Evolutionary conservation across 176 grass and related monocot genomes (phyloP), one percentile per base, ranked within the genome.

Genomic region (Eleusine coracana): DNA sequence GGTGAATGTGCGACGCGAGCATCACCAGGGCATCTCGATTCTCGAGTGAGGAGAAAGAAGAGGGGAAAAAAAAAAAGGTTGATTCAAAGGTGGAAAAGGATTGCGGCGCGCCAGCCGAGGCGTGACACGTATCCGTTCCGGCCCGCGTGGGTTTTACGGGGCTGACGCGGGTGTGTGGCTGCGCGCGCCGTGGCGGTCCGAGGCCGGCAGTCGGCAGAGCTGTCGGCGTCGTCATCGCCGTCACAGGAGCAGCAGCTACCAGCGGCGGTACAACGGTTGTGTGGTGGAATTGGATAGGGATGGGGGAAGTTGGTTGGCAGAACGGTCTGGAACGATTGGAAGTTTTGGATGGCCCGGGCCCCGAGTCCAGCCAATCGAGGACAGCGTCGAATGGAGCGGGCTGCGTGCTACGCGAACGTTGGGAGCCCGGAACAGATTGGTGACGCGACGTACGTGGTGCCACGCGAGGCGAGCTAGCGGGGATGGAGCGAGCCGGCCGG

Each of bases 131-230:
- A 66, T 61, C 48, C 44, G 39, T 15, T 20, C 20, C 7, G 18
- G 18, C 9, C 14, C 37, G 36, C 25, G 12, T 3, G 46, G 56
- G 0, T 0, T 1, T 14, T 17, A 2, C 27, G 25, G 25, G 23
- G 45, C 2, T 55, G 16, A 21, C 17, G 54, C 5, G 6, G 56
- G 20, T 10, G 82, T 76, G 82, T 84, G 73, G 82, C 63, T 39
- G 63, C 10, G 42, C 48, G 82, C 48, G 49, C 3, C 82, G 73
- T 76, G 82, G 73, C 73, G 82, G 82, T 52, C 60, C 20, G 58
- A 31, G 28, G 29, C 9, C 80, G 54, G 34, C 55, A 21, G n/a
- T 28, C 6, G 10, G 25, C 21, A 10, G 56, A 23, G 21, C 36
- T 58, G 62, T 76, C 81, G 80, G 58, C 70, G 45, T 42, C 21